Conservation (phyloP, 495 filamentous ascomycete species). For the Lichenothelia convexa region DNA sequence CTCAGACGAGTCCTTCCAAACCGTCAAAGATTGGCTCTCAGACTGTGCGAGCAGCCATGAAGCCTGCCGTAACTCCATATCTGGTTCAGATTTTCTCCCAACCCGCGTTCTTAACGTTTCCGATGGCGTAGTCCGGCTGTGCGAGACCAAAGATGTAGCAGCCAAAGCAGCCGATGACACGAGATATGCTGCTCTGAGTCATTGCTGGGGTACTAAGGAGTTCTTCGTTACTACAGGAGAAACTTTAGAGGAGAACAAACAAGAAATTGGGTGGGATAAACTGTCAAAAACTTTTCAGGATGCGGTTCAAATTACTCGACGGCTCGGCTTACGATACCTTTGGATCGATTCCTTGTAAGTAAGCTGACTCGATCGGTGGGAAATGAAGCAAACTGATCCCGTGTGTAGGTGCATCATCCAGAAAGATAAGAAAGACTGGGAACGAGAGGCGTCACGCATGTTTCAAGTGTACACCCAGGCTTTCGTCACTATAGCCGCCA, state of each 20-base stretch:
- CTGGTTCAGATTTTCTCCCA: not conserved
- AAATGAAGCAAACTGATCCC: no score
- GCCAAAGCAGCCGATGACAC: no score
- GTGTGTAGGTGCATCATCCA: no score
- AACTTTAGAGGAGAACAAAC: not conserved
- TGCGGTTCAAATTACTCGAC: not conserved
- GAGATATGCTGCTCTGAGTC: not conserved
- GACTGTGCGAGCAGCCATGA: not conserved
- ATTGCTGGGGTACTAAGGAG: not conserved
- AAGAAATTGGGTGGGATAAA: not conserved
- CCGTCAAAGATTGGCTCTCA: not conserved
- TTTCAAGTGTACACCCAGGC: no score
- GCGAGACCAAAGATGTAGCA: not conserved
- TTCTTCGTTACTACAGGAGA: not conserved
- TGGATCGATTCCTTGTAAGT: slow-evolving; percentile 4
- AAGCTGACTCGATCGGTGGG: no score
- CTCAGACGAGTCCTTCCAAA: not conserved
- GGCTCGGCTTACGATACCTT: not conserved
- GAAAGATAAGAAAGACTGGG: no score
- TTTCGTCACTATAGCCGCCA: no score
- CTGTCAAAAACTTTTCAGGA: not conserved
- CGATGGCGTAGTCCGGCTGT: not conserved
- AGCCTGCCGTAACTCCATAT: not conserved
- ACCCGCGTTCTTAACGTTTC: not conserved
- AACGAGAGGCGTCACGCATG: no score